These are phyloP conservation scores for Penicillium turbatum DNA, from an alignment of 495 filamentous ascomycete species.

Conservation along the genomic window DNA sequence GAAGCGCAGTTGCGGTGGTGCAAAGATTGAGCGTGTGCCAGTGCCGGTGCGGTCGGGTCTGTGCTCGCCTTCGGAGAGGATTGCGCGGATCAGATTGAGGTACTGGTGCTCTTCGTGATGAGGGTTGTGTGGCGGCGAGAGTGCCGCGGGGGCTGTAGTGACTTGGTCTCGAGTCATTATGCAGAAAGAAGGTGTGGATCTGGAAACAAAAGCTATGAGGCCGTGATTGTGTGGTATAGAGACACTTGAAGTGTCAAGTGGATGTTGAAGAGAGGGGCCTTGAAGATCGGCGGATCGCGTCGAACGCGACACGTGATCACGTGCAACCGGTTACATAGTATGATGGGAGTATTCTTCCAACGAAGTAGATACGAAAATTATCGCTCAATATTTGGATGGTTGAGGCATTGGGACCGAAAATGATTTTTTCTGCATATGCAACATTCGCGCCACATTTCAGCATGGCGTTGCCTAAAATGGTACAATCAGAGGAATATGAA, in stretches of 20 bases:
- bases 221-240: not conserved
- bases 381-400: too few relatives aligned
- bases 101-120: constrained; percentile 73
- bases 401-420: too few relatives aligned
- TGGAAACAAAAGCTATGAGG: too few relatives aligned
- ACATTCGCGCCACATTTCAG: too few relatives aligned
- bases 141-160: constrained; percentile 12
- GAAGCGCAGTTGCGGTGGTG: constrained; percentile 81
- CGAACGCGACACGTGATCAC: constrained; percentile 29
- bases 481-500: too few relatives aligned
- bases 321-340: constrained; percentile 5
- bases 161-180: constrained; percentile 27
- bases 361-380: too few relatives aligned
- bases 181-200: not conserved
- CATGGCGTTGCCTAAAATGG: too few relatives aligned
- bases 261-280: not conserved
- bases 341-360: not conserved
- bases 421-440: too few relatives aligned
- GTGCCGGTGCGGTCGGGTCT: constrained; percentile 89
- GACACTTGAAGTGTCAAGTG: not conserved
- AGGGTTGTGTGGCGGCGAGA: constrained; percentile 16
- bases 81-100: constrained; percentile 68
- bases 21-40: constrained; percentile 84
- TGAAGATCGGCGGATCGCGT: constrained; percentile 12
- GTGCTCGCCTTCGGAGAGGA: constrained; percentile 71